Conservation (phyloP, 2,329 filamentous ascomycete species). For the Plectosphaerella sp. region DNA sequence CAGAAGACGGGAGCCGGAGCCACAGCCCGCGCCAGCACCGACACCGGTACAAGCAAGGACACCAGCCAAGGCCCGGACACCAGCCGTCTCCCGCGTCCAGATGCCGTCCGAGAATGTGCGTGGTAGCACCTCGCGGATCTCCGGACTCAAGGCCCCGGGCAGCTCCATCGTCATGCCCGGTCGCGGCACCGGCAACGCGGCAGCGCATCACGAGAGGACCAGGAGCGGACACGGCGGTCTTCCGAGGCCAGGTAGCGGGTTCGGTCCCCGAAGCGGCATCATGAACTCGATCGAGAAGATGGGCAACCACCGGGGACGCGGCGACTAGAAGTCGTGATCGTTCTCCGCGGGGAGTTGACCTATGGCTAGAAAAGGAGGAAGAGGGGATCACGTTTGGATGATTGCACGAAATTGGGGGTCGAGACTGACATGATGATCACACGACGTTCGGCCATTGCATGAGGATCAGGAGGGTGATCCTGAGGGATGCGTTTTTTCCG, state of each 20-base stretch:
- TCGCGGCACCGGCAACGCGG: slow-evolving; percentile 39
- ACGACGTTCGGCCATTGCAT: background rate
- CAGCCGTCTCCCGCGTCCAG: slow-evolving; percentile 26
- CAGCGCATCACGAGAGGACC: slow-evolving; percentile 37
- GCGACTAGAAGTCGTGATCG: slow-evolving; percentile 12
- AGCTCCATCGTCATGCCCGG: slow-evolving; percentile 35
- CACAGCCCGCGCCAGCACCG: slow-evolving; percentile 15
- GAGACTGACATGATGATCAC: background rate
- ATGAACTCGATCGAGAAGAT: slow-evolving; percentile 87
- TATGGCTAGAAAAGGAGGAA: background rate
- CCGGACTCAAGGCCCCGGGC: slow-evolving; percentile 58
- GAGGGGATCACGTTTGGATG: slow-evolving; percentile 1
- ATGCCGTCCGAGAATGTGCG: slow-evolving; percentile 40
- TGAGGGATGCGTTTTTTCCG: background rate
- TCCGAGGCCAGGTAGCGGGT: slow-evolving; percentile 44
- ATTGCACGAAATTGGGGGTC: background rate
- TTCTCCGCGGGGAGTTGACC: background rate
- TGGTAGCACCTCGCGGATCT: slow-evolving; percentile 49
- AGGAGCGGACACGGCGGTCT: slow-evolving; percentile 33
- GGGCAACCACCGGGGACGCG: slow-evolving; percentile 58
- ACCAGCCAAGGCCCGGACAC: slow-evolving; percentile 6
- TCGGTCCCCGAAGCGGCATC: slow-evolving; percentile 60
- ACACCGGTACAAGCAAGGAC: background rate
- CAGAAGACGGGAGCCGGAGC: slow-evolving; percentile 11
- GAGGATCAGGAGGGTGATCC: too few relatives aligned